phyloP scores from a whole-genome alignment of 768 basidiomycete species.

The Boletus sp. region DNA sequence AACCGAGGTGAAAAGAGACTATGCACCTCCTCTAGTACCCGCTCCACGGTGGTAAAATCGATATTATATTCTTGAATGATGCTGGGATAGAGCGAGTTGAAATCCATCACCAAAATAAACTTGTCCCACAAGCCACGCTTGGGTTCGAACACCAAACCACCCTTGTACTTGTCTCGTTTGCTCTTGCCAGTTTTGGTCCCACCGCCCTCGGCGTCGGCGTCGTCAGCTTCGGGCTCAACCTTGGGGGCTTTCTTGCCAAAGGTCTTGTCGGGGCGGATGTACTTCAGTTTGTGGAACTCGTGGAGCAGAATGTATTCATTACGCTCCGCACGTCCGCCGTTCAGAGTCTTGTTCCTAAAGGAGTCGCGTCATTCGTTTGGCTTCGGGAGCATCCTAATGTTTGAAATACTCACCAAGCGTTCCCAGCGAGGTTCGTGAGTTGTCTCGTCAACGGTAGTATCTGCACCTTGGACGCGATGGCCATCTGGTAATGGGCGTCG shows the following conservation, averaged over 20 bases:
- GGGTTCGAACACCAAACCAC: slow-evolving; percentile 96
- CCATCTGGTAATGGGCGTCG: slow-evolving; percentile 97
- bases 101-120: slow-evolving; percentile 98
- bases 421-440: slow-evolving; percentile 93
- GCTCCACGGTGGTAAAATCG: slow-evolving; percentile 95
- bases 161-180: slow-evolving; percentile 95
- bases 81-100: slow-evolving; percentile 98
- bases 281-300: slow-evolving; percentile 95
- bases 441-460: slow-evolving; percentile 90
- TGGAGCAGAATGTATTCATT: slow-evolving; percentile 99
- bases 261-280: slow-evolving; percentile 93
- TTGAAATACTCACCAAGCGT: slow-evolving; percentile 72
- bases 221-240: slow-evolving; percentile 50
- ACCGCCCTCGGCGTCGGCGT: slow-evolving; percentile 48
- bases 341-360: slow-evolving; percentile 91
- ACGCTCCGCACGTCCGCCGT: slow-evolving; percentile 96
- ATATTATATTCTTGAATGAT: slow-evolving; percentile 99
- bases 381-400: background rate
- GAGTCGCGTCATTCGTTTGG: background rate
- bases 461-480: slow-evolving; percentile 91
- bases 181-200: slow-evolving; percentile 53
- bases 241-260: slow-evolving; percentile 73
- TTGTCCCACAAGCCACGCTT: slow-evolving; percentile 96
- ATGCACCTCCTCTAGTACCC: slow-evolving; percentile 56
- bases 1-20: background rate